These are phyloP conservation scores for Pythium pyrilobum DNA, from an alignment of 352 stramenopile genomes.

Conservation along the genomic window DNA sequence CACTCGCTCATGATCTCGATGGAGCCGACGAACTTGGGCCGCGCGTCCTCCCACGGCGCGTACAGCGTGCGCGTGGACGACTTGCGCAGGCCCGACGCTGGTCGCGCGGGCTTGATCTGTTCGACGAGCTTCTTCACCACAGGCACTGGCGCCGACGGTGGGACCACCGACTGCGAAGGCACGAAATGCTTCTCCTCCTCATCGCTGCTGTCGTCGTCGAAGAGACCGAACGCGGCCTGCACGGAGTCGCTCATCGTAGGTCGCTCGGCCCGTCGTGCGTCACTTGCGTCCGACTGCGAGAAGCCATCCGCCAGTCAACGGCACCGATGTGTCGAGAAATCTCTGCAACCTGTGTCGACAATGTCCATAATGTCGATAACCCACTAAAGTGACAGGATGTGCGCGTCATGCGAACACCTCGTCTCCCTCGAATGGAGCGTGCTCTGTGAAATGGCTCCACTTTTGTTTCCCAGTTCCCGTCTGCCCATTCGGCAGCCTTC, in stretches of 20 bases:
- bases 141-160: not conserved
- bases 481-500: not conserved
- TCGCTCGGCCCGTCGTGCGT: not conserved
- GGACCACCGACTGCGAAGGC: not conserved
- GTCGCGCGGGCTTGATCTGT: not conserved
- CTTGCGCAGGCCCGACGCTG: constrained; percentile 1
- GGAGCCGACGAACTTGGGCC: constrained; percentile 77
- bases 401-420: not conserved
- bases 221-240: constrained; percentile 73
- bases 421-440: not conserved
- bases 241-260: constrained; percentile 39
- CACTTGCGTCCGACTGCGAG: not conserved
- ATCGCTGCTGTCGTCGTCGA: constrained; percentile 79
- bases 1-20: constrained; percentile 63
- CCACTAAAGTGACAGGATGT: not conserved
- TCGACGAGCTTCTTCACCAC: constrained; percentile 9
- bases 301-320: constrained; percentile 11
- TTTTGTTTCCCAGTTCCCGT: not conserved
- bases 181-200: constrained; percentile 22
- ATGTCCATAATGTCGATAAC: constrained; percentile 12
- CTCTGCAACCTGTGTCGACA: not conserved
- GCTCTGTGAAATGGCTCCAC: not conserved
- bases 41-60: constrained; percentile 65
- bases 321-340: constrained; percentile 1
- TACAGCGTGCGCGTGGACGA: constrained; percentile 38